Conservation (phyloP, 1,139 yeast genomes). For the Protomyces lactucae-debilis region DNA sequence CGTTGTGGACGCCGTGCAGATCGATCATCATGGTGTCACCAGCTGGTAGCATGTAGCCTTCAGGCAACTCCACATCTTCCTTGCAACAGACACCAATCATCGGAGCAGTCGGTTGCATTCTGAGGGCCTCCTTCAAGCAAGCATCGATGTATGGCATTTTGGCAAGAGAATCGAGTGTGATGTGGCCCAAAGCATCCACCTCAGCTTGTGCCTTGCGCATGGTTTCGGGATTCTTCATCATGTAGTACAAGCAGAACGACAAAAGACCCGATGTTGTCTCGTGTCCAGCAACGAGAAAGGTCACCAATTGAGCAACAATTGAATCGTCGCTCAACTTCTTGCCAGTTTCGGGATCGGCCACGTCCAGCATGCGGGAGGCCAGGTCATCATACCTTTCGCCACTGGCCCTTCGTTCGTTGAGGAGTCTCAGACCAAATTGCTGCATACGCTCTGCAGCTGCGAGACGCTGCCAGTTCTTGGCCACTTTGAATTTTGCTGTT, state of each 20-base stretch:
- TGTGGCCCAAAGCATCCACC: conserved; percentile 22
- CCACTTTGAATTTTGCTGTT: conserved; percentile 14
- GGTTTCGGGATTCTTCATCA: conserved; percentile 27
- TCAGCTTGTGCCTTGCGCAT: conserved; percentile 26
- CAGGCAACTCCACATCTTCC: conserved; percentile 17
- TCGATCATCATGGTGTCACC: conserved; percentile 13
- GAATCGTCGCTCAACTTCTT: conserved; percentile 6
- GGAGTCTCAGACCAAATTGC: conserved; percentile 20
- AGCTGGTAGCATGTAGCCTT: conserved; percentile 23
- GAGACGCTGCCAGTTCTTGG: conserved; percentile 18
- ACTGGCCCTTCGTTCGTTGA: conserved; percentile 13
- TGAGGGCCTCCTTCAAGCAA: conserved; percentile 22
- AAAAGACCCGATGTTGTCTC: conserved; percentile 31
- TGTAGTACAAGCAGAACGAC: conserved; percentile 28
- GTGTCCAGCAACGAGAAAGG: conserved; percentile 33
- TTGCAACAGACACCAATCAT: conserved; percentile 14
- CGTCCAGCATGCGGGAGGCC: conserved; percentile 16
- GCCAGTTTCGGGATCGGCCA: conserved; percentile 26
- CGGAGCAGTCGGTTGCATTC: conserved; percentile 25
- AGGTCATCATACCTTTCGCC: conserved; percentile 5
- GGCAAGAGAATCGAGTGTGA: conserved; percentile 20
- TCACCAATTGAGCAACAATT: conserved; percentile 27
- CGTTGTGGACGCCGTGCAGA: conserved; percentile 18
- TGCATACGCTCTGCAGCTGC: conserved; percentile 23
- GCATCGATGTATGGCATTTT: conserved; percentile 27